Conservation (phyloP, 371 early-diverging fungal genomes). For the Blastocladiella emersonii region DNA sequence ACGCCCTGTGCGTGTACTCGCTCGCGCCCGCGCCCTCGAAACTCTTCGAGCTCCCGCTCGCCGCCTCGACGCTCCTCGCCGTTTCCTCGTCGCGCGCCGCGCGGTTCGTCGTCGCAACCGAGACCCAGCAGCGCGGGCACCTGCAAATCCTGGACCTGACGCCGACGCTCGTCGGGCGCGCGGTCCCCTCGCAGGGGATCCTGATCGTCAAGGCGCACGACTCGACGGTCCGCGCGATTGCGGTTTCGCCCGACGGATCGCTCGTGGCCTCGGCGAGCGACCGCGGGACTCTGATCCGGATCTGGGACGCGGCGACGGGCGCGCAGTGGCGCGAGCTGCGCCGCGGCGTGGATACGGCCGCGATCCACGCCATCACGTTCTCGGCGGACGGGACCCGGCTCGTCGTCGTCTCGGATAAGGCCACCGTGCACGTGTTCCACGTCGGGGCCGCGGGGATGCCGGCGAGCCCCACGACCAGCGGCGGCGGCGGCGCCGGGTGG, state of each 20-base stretch:
- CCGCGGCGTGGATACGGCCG: constrained; percentile 77
- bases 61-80: not conserved
- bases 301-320: constrained; percentile 65
- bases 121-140: constrained; percentile 53
- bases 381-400: constrained; percentile 58
- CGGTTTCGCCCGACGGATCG: constrained; percentile 28
- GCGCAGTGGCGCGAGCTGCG: constrained; percentile 70
- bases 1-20: not conserved
- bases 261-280: constrained; percentile 19
- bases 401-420: constrained; percentile 80
- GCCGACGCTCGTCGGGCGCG: constrained; percentile 23
- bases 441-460: constrained; percentile 17
- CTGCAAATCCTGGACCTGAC: constrained; percentile 72
- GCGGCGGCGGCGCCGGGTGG: constrained; percentile 34
- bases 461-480: not conserved
- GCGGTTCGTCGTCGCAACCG: not conserved
- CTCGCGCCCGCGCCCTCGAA: not conserved
- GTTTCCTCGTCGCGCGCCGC: not conserved
- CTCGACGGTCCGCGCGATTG: constrained; percentile 52
- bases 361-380: constrained; percentile 74
- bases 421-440: constrained; percentile 85
- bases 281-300: constrained; percentile 74
- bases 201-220: constrained; percentile 80
- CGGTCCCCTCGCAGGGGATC: constrained; percentile 3
- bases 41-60: not conserved